A percentile compares a stretch with the other conserved stretches of the same genome.
These are phyloP conservation scores for Climacium dendroides DNA, from an alignment of 225 moss, liverwort and hornwort species.

Conservation along the genomic window DNA sequence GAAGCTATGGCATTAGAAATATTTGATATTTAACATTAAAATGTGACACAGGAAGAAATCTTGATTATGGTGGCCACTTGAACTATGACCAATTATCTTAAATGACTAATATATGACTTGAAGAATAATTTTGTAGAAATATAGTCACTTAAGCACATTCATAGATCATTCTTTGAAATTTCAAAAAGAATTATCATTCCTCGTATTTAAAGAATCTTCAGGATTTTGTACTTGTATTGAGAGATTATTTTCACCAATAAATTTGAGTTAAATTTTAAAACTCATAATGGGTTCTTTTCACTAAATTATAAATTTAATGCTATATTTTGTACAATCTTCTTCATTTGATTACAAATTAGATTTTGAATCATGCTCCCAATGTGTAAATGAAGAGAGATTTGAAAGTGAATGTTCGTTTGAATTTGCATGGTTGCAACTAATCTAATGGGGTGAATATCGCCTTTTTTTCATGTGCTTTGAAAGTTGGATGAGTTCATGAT, in stretches of 20 bases:
- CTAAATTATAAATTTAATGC: background rate
- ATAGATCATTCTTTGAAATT: background rate
- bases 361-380: background rate
- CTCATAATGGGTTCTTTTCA: background rate
- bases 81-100: background rate
- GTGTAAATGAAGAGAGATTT: background rate
- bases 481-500: background rate
- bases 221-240: background rate
- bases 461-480: background rate
- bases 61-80: fast-evolving
- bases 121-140: background rate
- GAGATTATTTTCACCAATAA: background rate
- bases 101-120: background rate
- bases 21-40: background rate
- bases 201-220: background rate
- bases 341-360: background rate
- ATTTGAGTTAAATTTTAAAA: background rate
- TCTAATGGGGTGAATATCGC: too few species aligned
- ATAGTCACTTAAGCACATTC: fast-evolving
- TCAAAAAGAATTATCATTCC: background rate
- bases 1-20: too few species aligned
- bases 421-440: background rate
- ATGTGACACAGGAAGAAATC: background rate
- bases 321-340: background rate
- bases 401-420: background rate